Percentiles rank a stretch among this genome's conserved stretches.
Conservation (phyloP, 2,329 filamentous ascomycete species). For the Lachnellula cervina region DNA sequence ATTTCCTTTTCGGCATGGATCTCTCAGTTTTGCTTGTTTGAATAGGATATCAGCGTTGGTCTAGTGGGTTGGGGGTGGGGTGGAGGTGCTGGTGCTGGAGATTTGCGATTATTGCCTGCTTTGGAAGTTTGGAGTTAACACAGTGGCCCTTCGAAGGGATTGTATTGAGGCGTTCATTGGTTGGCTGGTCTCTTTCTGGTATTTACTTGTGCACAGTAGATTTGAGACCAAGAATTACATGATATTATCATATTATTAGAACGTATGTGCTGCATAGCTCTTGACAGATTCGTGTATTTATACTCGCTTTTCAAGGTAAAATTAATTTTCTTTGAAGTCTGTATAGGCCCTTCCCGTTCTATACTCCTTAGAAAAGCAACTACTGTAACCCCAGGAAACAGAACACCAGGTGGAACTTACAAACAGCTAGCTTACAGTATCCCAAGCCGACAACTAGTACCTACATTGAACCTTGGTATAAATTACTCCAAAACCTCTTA, state of each 20-base stretch:
- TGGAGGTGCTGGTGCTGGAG: background rate
- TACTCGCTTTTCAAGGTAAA: too few relatives aligned
- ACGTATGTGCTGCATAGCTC: background rate
- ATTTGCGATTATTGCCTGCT: background rate
- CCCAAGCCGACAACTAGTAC: too few relatives aligned
- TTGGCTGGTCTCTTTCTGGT: background rate
- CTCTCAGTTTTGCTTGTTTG: constrained; percentile 11
- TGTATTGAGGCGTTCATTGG: constrained; percentile 12
- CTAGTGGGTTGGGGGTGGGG: background rate
- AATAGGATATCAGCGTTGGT: constrained; percentile 16
- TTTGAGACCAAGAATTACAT: constrained; percentile 49
- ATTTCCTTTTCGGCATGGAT: constrained; percentile 15
- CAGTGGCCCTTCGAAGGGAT: constrained; percentile 8
- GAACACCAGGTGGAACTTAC: too few relatives aligned
- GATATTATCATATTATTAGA: background rate
- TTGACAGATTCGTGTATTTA: too few relatives aligned
- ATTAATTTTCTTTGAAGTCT: too few relatives aligned
- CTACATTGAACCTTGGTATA: too few relatives aligned
- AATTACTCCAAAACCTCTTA: too few relatives aligned
- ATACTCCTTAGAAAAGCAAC: too few relatives aligned
- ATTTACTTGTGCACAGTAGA: constrained; percentile 28
- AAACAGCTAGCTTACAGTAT: too few relatives aligned
- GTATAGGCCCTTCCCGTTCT: too few relatives aligned
- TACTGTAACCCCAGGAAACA: too few relatives aligned
- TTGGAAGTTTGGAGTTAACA: constrained; percentile 15